phyloP scores from a whole-genome alignment of 2,329 filamentous ascomycete genomes.

The Aspergillus fijiensis region DNA sequence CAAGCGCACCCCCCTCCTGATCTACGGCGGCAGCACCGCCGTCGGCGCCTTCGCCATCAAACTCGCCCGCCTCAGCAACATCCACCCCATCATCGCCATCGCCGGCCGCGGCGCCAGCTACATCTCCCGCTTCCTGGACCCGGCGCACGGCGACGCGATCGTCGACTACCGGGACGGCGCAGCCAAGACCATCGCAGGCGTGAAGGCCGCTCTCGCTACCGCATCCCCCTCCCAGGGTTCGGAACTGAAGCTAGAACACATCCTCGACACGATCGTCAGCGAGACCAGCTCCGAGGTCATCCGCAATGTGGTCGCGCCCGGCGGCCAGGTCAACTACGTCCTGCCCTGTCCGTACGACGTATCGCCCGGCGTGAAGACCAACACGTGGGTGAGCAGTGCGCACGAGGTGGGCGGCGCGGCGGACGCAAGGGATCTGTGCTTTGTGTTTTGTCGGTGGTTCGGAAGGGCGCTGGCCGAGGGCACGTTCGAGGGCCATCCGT shows the following conservation, averaged over 20 bases:
- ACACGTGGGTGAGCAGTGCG: constrained; percentile 10
- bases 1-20: constrained; percentile 39
- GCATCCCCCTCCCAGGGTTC: not conserved
- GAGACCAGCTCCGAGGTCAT: not conserved
- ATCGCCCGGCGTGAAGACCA: constrained; percentile 8
- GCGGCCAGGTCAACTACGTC: constrained; percentile 16
- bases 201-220: constrained; percentile 32
- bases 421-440: constrained; percentile 34
- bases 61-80: constrained; percentile 54
- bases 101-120: constrained; percentile 54
- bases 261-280: constrained; percentile 12
- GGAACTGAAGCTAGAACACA: constrained; percentile 1
- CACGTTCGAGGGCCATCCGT: constrained; percentile 50
- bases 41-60: constrained; percentile 62
- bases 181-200: constrained; percentile 52
- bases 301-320: constrained; percentile 6
- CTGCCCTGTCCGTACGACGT: constrained; percentile 6
- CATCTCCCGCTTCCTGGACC: constrained; percentile 55
- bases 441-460: constrained; percentile 47
- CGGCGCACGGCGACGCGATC: constrained; percentile 55
- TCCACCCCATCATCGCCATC: constrained; percentile 62
- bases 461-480: constrained; percentile 47
- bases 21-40: constrained; percentile 53
- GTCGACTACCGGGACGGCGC: constrained; percentile 62
- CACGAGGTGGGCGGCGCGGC: constrained; percentile 6